phyloP scores from a whole-genome alignment of 768 basidiomycete species.

The Hericium erinaceus region DNA sequence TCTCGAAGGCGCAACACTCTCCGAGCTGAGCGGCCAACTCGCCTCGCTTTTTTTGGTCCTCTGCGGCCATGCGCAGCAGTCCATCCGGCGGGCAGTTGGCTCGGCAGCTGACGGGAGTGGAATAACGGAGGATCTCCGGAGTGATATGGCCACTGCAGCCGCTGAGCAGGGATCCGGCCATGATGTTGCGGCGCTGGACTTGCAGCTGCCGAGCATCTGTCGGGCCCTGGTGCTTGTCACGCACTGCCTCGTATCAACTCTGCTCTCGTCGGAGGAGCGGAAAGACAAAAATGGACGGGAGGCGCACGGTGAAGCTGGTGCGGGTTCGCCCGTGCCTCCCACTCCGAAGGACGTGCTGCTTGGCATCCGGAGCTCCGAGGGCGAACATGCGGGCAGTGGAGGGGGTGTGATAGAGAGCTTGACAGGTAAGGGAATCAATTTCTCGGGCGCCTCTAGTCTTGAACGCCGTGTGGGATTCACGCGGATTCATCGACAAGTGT shows the following conservation, averaged over 20 bases:
- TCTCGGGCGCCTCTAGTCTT: not conserved
- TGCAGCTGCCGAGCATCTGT: slow-evolving; percentile 10
- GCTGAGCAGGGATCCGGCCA: not conserved
- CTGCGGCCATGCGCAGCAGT: not conserved
- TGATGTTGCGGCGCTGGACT: slow-evolving; percentile 2
- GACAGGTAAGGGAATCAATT: not conserved
- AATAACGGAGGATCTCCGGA: not conserved
- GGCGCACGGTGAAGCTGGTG: slow-evolving; percentile 1
- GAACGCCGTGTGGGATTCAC: not conserved
- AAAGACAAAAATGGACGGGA: not conserved
- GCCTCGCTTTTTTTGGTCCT: slow-evolving; percentile 2
- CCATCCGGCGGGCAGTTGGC: slow-evolving; percentile 7
- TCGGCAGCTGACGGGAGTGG: not conserved
- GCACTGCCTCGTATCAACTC: slow-evolving; percentile 7
- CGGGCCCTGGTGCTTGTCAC: slow-evolving; percentile 10
- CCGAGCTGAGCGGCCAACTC: slow-evolving; percentile 3
- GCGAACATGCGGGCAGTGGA: slow-evolving; percentile 1
- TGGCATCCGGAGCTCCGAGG: slow-evolving; percentile 2
- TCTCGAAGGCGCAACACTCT: not conserved
- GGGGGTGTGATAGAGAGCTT: not conserved
- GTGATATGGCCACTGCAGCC: not conserved
- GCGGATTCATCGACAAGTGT: not conserved
- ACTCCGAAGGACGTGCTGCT: slow-evolving; percentile 4
- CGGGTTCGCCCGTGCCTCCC: not conserved
- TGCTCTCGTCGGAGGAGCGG: slow-evolving; percentile 5